Evolutionary conservation across 345 rosid genomes (phyloP), one percentile per base, ranked within the genome.

Genomic region (Euphorbia lathyris): DNA sequence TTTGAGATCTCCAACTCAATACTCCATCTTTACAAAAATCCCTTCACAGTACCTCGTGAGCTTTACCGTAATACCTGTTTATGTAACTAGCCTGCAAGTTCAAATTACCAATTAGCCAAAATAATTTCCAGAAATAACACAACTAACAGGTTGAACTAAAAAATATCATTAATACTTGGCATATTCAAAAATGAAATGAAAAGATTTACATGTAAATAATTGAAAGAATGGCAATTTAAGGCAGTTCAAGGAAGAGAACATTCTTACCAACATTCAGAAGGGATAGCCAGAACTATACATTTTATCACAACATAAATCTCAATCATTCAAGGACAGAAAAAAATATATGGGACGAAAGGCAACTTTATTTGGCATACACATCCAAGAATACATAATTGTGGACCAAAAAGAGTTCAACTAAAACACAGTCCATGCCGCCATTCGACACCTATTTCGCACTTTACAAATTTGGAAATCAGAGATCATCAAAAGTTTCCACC

Each of bases 1-100:
- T 9, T 7, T 0, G 17, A 13, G n/a, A 36, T 59, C 45, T 60
- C 59, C 16, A 16, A 2, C 57, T 12, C 47, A 20, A 29, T 10
- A 5, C 26, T 42, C 29, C 14, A 9, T 45, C n/a, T 36, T 43
- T 53, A 0, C 25, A 7, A 3, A 13, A 14, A 12, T n/a, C 17
- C 7, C 12, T 63, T 85, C 76, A 95, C 48, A 94, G 85, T 71
- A 92, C 75, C 77, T 90, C 83, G 9, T 90, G 90, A 11, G 99
- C 99, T 78, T 87, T 92, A 42, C 99, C 88, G 11, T 92, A 95
- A 65, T 95, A 95, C 72, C 99, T 79, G 83, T 92, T 95, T 65
- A 95, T 87, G 80, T 90, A 90, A 9, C 83, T 76, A 11, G 85
- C 85, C 97, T 95, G 92, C 92, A 73, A 74, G 51, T 40, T 1